phyloP scores from a whole-genome alignment of 345 rosid species.

The Jatropha curcas region DNA sequence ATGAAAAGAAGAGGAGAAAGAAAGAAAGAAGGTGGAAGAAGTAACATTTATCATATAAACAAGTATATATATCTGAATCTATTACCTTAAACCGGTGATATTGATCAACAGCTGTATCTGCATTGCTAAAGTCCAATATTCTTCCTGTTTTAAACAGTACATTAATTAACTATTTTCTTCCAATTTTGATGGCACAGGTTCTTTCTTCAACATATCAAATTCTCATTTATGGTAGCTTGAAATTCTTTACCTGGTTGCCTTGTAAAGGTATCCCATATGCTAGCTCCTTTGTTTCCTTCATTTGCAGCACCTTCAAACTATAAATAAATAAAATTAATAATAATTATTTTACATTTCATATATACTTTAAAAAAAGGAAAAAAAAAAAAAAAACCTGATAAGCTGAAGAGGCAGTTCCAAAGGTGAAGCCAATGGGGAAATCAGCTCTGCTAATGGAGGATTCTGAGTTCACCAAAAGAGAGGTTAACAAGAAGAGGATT shows the following conservation, averaged over 20 bases:
- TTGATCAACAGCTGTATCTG: slow-evolving; percentile 87
- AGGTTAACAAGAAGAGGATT: slow-evolving; percentile 19
- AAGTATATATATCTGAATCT: too few relatives aligned
- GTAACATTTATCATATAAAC: too few relatives aligned
- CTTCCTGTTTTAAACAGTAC: slow-evolving; percentile 50
- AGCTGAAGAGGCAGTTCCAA: slow-evolving; percentile 95
- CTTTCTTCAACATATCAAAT: background rate
- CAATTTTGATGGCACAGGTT: background rate
- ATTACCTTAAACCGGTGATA: slow-evolving; percentile 80
- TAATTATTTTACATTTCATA: background rate
- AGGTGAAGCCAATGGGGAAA: slow-evolving; percentile 74
- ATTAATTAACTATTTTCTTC: background rate
- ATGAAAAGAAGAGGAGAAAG: background rate
- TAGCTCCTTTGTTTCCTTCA: slow-evolving; percentile 88
- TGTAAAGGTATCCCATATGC: slow-evolving; percentile 89
- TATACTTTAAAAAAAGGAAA: background rate
- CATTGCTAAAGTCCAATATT: slow-evolving; percentile 95
- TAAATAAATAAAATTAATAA: background rate
- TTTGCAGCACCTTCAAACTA: slow-evolving; percentile 91
- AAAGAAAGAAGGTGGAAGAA: background rate
- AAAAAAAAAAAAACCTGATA: slow-evolving; percentile 55
- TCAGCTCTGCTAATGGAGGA: slow-evolving; percentile 59
- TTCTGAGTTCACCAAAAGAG: slow-evolving; percentile 36
- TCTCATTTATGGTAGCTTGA: background rate
- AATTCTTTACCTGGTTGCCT: slow-evolving; percentile 59